Evolutionary conservation across 2,329 filamentous ascomycete genomes (phyloP).

Genomic region (Stagonosporopsis rhizophila): DNA sequence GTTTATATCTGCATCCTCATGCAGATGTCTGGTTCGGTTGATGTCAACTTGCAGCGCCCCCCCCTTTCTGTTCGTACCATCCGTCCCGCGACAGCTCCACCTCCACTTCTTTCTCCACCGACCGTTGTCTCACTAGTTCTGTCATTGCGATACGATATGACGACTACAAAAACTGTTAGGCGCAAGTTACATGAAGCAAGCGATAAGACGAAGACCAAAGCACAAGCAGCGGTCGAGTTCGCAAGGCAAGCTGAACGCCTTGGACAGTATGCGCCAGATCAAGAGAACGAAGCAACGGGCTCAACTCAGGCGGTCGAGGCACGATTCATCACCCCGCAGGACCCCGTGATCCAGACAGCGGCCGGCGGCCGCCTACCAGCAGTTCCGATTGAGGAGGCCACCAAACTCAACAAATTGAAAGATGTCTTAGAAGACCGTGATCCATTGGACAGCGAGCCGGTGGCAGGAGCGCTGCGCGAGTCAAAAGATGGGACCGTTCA

Average conservation of each 20-base stretch:
- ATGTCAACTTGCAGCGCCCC: constrained; percentile 1
- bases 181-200: constrained; percentile 29
- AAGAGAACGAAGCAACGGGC: constrained; percentile 52
- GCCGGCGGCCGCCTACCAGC: constrained; percentile 72
- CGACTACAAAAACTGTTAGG: constrained; percentile 29
- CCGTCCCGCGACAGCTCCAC: constrained; percentile 17
- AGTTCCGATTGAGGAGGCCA: constrained; percentile 73
- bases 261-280: constrained; percentile 49
- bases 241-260: constrained; percentile 64
- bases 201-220: constrained; percentile 36
- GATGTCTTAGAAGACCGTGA: constrained; percentile 57
- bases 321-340: constrained; percentile 68
- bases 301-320: constrained; percentile 67
- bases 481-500: constrained; percentile 54
- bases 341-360: constrained; percentile 73
- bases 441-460: constrained; percentile 38
- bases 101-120: constrained; percentile 29
- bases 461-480: constrained; percentile 42
- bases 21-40: not conserved
- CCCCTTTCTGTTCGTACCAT: constrained; percentile 4
- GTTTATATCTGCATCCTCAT: constrained; percentile 5
- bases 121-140: constrained; percentile 27
- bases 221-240: constrained; percentile 61
- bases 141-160: constrained; percentile 30
- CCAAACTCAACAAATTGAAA: constrained; percentile 70